Conservation (phyloP, 495 filamentous ascomycete species). For the Cryomyces minteri region DNA sequence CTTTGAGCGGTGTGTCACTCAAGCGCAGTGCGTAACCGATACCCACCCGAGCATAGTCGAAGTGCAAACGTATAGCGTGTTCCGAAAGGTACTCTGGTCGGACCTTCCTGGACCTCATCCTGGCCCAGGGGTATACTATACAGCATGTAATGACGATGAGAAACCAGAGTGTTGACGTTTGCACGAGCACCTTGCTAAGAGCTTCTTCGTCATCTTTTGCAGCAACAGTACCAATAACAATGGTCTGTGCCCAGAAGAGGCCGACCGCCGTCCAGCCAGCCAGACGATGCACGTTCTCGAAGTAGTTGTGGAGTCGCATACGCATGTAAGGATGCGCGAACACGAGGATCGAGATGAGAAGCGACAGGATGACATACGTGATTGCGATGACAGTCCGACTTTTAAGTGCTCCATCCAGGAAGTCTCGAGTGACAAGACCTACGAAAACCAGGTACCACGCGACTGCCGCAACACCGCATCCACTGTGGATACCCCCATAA, state of each 20-base stretch:
- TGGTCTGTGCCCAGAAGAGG: conserved; percentile 38
- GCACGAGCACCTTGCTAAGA: conserved; percentile 25
- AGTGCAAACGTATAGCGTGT: conserved; percentile 56
- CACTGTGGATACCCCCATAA: conserved; percentile 16
- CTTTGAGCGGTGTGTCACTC: conserved; percentile 40
- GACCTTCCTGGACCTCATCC: conserved; percentile 40
- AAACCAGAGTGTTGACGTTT: conserved; percentile 49
- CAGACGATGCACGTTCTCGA: conserved; percentile 50
- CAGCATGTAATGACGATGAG: conserved; percentile 38
- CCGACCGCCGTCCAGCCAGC: conserved; percentile 41
- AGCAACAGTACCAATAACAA: conserved; percentile 17
- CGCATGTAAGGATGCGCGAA: conserved; percentile 32
- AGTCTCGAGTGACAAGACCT: conserved; percentile 1
- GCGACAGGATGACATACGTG: conserved; percentile 6
- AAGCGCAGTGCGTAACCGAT: conserved; percentile 26
- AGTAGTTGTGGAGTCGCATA: conserved; percentile 37
- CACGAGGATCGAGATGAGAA: conserved; percentile 20
- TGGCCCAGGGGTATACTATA: conserved; percentile 49
- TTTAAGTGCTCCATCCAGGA: not conserved
- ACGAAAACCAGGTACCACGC: conserved; percentile 14
- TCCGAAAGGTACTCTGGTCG: conserved; percentile 42
- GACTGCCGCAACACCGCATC: conserved; percentile 9
- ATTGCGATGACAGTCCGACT: not conserved
- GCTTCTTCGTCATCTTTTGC: conserved; percentile 9
- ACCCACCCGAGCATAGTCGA: conserved; percentile 34